Conservation (phyloP, 306 rosid species). For the Canavalia ensiformis region DNA sequence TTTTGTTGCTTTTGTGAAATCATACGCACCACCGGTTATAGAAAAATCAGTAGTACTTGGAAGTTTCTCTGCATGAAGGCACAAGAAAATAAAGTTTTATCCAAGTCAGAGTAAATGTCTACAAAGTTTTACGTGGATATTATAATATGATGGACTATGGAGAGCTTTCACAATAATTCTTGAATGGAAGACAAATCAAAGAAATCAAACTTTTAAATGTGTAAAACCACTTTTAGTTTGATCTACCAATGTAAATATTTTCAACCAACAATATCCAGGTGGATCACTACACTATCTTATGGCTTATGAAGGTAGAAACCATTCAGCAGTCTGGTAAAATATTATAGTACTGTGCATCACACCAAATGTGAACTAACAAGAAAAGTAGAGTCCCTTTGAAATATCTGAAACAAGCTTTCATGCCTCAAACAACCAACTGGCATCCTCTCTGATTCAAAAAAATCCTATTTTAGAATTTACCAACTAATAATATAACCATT, state of each 20-base stretch:
- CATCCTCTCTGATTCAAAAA: background rate
- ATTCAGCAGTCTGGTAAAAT: conserved; percentile 8
- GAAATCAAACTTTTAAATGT: conserved; percentile 1
- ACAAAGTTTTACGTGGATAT: background rate
- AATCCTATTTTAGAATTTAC: background rate
- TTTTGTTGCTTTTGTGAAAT: conserved; percentile 68
- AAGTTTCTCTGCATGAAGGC: conserved; percentile 56
- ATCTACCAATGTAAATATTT: conserved; percentile 3
- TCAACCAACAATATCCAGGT: background rate
- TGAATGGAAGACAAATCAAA: background rate
- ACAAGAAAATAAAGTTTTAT: conserved; percentile 22
- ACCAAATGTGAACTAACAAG: background rate
- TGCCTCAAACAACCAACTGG: conserved; percentile 6
- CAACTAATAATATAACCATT: background rate
- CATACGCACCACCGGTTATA: conserved; percentile 79
- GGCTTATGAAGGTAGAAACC: background rate
- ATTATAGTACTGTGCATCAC: background rate
- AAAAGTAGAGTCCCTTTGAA: background rate
- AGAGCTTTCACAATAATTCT: background rate
- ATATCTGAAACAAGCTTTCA: background rate
- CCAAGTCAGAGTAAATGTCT: background rate
- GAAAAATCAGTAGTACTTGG: conserved; percentile 45
- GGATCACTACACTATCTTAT: background rate
- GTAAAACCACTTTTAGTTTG: background rate
- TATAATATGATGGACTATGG: background rate